Evolutionary conservation across 1,139 yeast species (phyloP).

Genomic region (Pichia sp.): DNA sequence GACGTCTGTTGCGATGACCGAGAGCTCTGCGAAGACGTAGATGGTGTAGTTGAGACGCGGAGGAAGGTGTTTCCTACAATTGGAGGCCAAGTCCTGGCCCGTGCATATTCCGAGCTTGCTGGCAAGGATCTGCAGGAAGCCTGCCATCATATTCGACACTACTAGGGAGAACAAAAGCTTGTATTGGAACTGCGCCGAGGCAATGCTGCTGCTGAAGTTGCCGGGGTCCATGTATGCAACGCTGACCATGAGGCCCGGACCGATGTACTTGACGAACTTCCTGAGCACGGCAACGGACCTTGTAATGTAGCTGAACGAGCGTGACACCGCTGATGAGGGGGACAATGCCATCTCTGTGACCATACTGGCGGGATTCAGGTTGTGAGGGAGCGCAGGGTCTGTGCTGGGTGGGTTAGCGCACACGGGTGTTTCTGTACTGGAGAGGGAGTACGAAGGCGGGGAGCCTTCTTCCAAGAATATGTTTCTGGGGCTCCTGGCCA

Average conservation of each 20-base stretch:
- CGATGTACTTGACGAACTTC: conserved; percentile 67
- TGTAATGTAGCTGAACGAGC: neutral
- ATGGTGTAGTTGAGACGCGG: conserved; percentile 55
- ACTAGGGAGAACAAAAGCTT: conserved; percentile 76
- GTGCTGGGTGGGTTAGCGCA: neutral
- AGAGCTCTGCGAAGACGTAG: conserved; percentile 76
- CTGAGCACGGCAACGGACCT: conserved; percentile 24
- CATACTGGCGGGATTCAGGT: neutral
- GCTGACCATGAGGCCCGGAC: conserved; percentile 92
- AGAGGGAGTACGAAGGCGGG: neutral
- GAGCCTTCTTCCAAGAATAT: neutral
- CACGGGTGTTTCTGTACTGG: neutral
- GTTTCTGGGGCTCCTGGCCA: neutral
- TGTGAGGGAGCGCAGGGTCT: neutral
- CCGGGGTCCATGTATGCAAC: conserved; percentile 99
- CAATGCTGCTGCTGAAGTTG: conserved; percentile 90
- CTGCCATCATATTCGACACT: conserved; percentile 81
- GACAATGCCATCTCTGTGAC: neutral
- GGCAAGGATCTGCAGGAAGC: conserved; percentile 76
- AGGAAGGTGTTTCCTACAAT: conserved; percentile 74
- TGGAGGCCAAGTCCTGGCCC: conserved; percentile 83
- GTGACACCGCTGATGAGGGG: neutral
- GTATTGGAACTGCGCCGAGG: conserved; percentile 75
- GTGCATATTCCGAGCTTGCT: conserved; percentile 88
- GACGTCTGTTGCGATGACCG: conserved; percentile 87